phyloP scores from a whole-genome alignment of 106 monocot genomes.

The Dioscorea alata region DNA sequence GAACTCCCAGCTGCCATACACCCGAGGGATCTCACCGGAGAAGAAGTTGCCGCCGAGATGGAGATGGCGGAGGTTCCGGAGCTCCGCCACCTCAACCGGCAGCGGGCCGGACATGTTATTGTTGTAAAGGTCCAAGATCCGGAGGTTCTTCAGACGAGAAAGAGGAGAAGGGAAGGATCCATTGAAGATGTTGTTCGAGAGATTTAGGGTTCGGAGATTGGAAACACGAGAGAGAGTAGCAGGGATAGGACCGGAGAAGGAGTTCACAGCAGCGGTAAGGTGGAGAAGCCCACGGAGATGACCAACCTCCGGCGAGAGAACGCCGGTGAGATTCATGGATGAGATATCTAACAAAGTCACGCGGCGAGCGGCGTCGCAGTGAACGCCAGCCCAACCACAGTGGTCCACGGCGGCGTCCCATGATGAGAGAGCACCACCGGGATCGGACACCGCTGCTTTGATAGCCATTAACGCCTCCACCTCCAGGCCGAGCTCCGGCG shows the following conservation, averaged over 20 bases:
- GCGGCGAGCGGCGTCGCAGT: constrained; percentile 20
- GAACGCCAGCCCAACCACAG: constrained; percentile 26
- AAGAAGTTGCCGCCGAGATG: constrained; percentile 95
- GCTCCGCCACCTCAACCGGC: constrained; percentile 33
- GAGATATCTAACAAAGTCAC: constrained; percentile 50
- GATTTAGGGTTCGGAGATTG: constrained; percentile 57
- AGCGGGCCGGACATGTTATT: constrained; percentile 82
- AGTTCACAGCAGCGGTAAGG: constrained; percentile 45
- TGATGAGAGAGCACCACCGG: constrained; percentile 12
- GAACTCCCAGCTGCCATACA: constrained; percentile 56
- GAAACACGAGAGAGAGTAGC: constrained; percentile 31
- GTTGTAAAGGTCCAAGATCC: constrained; percentile 81
- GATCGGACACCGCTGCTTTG: constrained; percentile 23
- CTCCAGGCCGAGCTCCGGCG: background rate
- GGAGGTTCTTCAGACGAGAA: constrained; percentile 33
- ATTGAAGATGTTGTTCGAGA: constrained; percentile 81
- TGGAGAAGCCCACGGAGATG: constrained; percentile 27
- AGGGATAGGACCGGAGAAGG: constrained; percentile 59
- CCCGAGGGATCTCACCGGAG: constrained; percentile 54
- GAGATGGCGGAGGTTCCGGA: constrained; percentile 53
- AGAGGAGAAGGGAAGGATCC: constrained; percentile 47
- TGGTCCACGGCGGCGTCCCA: constrained; percentile 25
- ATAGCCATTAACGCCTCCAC: constrained; percentile 23
- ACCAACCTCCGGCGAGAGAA: constrained; percentile 32
- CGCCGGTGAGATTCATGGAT: constrained; percentile 52